These are phyloP conservation scores for Umbilicaria muhlenbergii DNA, from an alignment of 495 filamentous ascomycete species.

Conservation along the genomic window DNA sequence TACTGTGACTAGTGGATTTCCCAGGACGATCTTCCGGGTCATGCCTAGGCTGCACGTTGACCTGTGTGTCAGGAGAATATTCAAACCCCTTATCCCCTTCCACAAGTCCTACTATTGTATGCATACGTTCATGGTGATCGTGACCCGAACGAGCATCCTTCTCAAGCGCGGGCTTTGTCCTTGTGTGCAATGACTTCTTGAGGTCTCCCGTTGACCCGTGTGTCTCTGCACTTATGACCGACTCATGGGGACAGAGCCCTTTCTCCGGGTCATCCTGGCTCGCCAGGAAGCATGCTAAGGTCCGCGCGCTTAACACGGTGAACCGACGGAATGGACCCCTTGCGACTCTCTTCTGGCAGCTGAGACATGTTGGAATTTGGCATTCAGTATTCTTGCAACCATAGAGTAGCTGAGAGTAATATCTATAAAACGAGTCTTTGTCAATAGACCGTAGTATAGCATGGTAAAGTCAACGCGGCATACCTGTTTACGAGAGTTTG, in stretches of 20 bases:
- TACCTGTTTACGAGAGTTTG: conserved; percentile 5
- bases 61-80: neutral
- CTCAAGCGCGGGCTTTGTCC: conserved; percentile 2
- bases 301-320: conserved; percentile 52
- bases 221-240: conserved; percentile 18
- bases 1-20: neutral
- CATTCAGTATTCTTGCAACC: conserved; percentile 62
- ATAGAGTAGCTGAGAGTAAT: conserved; percentile 67
- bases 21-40: neutral
- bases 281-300: conserved; percentile 63
- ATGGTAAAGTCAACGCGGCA: no score
- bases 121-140: neutral
- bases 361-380: conserved; percentile 65
- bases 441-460: no score
- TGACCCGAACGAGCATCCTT: neutral
- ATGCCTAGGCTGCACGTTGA: neutral
- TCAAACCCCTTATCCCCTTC: neutral
- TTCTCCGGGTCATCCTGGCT: conserved; percentile 62
- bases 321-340: conserved; percentile 60
- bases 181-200: conserved; percentile 2
- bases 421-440: conserved; percentile 30
- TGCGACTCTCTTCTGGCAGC: conserved; percentile 48
- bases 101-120: neutral
- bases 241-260: conserved; percentile 49
- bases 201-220: neutral